Base-by-base conservation (phyloP, 768 basidiomycete genomes). In the Trametes cubensis region DNA sequence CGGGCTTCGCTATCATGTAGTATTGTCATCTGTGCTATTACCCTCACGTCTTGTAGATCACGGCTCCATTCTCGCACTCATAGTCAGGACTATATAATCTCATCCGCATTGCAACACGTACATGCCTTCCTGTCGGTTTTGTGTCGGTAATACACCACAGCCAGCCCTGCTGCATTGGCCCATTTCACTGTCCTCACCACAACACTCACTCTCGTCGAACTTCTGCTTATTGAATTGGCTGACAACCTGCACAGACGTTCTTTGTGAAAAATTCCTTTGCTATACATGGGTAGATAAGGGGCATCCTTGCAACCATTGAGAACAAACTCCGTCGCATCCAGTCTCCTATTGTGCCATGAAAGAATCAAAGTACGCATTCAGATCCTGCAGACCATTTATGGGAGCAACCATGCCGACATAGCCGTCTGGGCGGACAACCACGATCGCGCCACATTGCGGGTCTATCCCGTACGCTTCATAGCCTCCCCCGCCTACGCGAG, bases 361-460 rank as follows among this genome's bases (percentile, higher is more conserved):
- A 1, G 71, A 70, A 1, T 67, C 66, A 39, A 89, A 84, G 67
- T 88, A 89, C 1, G 28, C n/a, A 34, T 78, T 72, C 42, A 89
- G 42, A 2, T 69, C 66, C 18, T 72, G 65, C 23, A 67, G 59
- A 11, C 77, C 64, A 14, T 78, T 76, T 40, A 90, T 70, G 0
- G 86, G 81, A 0, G 78, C 78, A 30, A 89, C 74, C 66, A 76
- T 78, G 6, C 83, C 85, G 30, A 90, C 79, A 58, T 87, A 89
- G 20, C 88, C 88, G 66, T 87, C 87, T 11, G 87, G 86, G 30
- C 87, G 78, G 11, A 87, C 80, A 50, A 85, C 75, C 15, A 85
- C 79, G 8, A 85, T 67, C 17, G 79, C 83, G 21, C 85, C 85
- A 1, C 15, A 38, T 0, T 66, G 63, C 6, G 74, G 59, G 34